Conservation (phyloP, 108 stramenopile species). For the Chaetoceros muelleri region DNA sequence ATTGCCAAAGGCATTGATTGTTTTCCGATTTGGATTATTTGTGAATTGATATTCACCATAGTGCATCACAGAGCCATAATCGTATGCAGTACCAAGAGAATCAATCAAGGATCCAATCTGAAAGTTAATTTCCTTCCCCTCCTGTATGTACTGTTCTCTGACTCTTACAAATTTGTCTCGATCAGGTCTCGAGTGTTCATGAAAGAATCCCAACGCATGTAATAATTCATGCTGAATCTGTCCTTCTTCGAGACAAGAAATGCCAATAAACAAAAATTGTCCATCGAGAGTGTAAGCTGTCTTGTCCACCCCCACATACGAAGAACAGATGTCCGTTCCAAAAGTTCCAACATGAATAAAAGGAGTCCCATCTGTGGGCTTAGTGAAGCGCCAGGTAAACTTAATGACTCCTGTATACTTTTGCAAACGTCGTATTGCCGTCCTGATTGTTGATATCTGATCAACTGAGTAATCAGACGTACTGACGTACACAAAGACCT, state of each 20-base stretch:
- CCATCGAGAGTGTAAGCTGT: not conserved
- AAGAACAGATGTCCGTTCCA: not conserved
- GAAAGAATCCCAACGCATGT: conserved; percentile 5
- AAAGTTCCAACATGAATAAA: not conserved
- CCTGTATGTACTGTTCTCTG: not conserved
- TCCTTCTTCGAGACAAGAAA: not conserved
- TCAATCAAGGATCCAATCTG: not conserved
- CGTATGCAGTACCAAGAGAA: conserved; percentile 10
- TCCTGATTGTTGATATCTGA: not conserved
- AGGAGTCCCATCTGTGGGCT: not conserved
- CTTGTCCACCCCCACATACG: not conserved
- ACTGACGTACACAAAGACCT: not conserved
- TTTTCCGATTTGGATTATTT: conserved; percentile 1
- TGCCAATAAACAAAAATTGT: not conserved
- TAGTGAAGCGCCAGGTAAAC: not conserved
- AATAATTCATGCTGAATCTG: conserved; percentile 2
- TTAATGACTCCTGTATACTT: not conserved
- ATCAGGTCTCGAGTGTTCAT: conserved; percentile 10
- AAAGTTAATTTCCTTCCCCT: conserved; percentile 2
- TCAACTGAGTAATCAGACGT: not conserved
- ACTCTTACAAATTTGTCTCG: conserved; percentile 4
- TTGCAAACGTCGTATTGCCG: not conserved
- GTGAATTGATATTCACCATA: conserved; percentile 6
- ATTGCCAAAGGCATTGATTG: not conserved
- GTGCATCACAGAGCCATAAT: conserved; percentile 10